A percentile compares a stretch with the other conserved stretches of the same genome.
Conservation (phyloP, 371 early-diverging fungal species). For the Syncephalastrum sp. region DNA sequence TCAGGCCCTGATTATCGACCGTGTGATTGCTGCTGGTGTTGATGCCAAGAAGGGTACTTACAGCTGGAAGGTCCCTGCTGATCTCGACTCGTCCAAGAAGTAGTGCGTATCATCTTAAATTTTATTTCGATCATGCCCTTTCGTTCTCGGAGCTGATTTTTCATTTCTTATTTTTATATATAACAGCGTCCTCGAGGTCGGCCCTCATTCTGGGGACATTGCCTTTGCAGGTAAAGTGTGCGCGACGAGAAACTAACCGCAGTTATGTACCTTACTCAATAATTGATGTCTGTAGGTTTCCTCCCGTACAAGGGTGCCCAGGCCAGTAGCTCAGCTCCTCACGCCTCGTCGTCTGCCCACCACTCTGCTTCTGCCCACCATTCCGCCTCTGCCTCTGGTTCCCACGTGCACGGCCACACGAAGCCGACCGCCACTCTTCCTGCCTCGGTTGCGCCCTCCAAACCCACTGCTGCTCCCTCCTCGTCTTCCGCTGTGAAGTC, state of each 20-base stretch:
- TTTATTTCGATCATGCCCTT: not conserved
- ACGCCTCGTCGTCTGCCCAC: no score
- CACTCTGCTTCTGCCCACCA: no score
- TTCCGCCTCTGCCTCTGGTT: conserved; percentile 7
- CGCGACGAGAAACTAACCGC: not conserved
- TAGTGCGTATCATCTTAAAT: conserved; percentile 19
- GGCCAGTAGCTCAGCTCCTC: no score
- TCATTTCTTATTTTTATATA: conserved; percentile 2
- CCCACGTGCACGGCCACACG: not conserved
- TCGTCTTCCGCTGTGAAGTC: conserved; percentile 7
- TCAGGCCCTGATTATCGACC: conserved; percentile 31
- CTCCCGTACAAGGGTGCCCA: conserved; percentile 1
- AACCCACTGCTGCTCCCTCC: not conserved
- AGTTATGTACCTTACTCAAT: not conserved
- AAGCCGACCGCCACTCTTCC: conserved; percentile 16
- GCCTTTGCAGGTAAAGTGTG: conserved; percentile 39
- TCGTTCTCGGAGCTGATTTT: not conserved
- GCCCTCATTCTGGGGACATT: conserved; percentile 36
- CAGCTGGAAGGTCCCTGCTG: conserved; percentile 36
- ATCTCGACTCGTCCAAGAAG: conserved; percentile 32
- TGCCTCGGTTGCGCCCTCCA: conserved; percentile 10
- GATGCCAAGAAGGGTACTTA: conserved; percentile 29
- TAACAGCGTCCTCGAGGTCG: conserved; percentile 44
- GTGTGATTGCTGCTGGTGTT: conserved; percentile 37
- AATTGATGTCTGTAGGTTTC: conserved; percentile 11